phyloP scores from a whole-genome alignment of 768 basidiomycete genomes.

The Lanmaoa pseudosensibilis region DNA sequence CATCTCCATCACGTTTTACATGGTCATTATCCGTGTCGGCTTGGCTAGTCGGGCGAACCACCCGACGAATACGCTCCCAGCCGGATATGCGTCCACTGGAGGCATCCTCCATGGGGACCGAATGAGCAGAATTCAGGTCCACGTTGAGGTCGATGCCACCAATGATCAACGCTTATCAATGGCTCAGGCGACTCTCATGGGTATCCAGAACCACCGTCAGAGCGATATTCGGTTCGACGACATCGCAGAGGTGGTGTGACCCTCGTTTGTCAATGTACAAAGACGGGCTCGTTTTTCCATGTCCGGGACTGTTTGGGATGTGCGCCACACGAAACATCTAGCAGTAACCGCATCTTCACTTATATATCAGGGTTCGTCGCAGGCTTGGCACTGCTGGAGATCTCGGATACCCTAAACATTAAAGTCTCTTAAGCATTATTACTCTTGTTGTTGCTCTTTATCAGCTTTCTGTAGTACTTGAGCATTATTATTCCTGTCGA shows the following conservation, averaged over 20 bases:
- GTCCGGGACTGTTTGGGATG: no score
- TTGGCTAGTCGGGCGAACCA: not conserved
- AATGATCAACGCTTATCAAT: not conserved
- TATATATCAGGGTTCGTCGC: no score
- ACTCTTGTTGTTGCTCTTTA: no score
- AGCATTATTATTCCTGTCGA: no score
- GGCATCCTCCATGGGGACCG: not conserved
- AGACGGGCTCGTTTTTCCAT: not conserved
- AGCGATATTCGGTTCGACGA: slow-evolving; percentile 8
- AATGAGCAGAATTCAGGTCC: not conserved
- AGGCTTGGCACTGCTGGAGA: no score
- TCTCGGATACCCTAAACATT: no score
- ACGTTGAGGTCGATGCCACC: not conserved
- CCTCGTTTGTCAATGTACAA: not conserved
- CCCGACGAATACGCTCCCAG: no score
- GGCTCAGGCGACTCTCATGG: not conserved
- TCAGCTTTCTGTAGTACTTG: no score
- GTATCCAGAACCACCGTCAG: not conserved
- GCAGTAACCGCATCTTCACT: no score
- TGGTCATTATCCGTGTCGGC: slow-evolving; percentile 18
- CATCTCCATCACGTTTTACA: slow-evolving; percentile 19
- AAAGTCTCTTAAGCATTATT: no score
- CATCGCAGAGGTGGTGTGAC: not conserved
- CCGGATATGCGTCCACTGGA: no score
- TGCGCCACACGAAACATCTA: no score